Evolutionary conservation across 495 filamentous ascomycete genomes (phyloP), one percentile per base, ranked within the genome.

Genomic region (Xylaria flabelliformis): DNA sequence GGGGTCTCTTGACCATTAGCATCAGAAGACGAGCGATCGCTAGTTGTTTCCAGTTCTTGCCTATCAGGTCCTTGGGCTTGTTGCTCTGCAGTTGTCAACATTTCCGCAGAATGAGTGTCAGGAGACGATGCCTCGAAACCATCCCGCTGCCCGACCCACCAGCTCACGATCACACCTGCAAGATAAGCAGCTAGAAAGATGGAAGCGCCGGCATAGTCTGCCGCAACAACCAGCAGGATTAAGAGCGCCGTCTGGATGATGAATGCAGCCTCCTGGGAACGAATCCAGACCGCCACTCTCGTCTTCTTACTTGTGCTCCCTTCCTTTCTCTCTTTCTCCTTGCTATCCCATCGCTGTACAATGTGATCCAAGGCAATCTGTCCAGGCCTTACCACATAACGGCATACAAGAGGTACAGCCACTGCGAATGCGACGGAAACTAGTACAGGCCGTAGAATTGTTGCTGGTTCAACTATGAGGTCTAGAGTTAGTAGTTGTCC

Each of bases 151-250:
- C 58, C 76, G 6, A 86, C 82, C 81, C 88, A 85, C 90, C 77
- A 78, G 48, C 87, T 89, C 17, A 89, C 77, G 1, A 84, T 77
- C 2, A 88, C 86, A 12, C 91, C 91, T 9, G 91, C 89, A 29
- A 92, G 82, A 74, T 92, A 94, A 3, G 91, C 88, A 19, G 91
- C 90, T 74, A 94, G 91, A 3, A 94, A 81, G 71, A 87, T 87
- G 4, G 91, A 93, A 1, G 91, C 90, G 0, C 90, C 91, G 6
- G 90, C 89, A 80, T 87, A 91, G 10, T 82, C 85, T 0, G 89
- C 84, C 0, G 80, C 86, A n/a, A 85, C 84, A 4, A 92, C 83
- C n/a, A 89, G 74, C 0, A 77, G 84, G 19, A 91, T 66, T 6
- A 93, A 77, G 24, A 90, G 51, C 17, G 62, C 51, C 0, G 84